Evolutionary conservation across 2,329 filamentous ascomycete species (phyloP), one percentile per base, ranked within the genome.

Genomic region (Pyrenochaeta sp.): DNA sequence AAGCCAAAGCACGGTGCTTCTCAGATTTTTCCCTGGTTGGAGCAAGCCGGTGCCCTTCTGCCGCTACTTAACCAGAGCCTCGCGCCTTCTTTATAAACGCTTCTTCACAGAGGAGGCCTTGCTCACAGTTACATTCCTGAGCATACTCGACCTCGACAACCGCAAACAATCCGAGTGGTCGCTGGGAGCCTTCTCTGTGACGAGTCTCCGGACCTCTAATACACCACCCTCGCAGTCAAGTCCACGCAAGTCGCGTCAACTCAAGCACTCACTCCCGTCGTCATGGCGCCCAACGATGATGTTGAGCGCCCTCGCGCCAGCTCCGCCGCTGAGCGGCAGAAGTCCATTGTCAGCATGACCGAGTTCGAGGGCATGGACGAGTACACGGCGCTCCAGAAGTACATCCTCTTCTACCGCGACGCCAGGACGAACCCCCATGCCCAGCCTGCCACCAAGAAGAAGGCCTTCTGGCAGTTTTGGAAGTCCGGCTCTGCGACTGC

Each of bases 391-490:
- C 75, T 87, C 40, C 83, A 86, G 67, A 81, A 83, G 63, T 87
- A 84, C 74, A 86, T 87, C 69, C 84, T 82, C 55, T 83, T 81
- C 65, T 86, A 86, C 72, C 80, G 79, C 60, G 82, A 85, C 71
- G 77, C 81, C 45, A 81, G 81, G 65, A 75, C 76, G 39, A 69
- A 66, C 31, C 76, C 71, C 24, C 74, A 73, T 47, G 71, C 68
- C 35, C 73, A 60, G 19, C 61, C 73, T 42, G 69, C 74, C 32
- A 72, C 72, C 63, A 82, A 81, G 73, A 62, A 61, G 54, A 76
- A 75, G 61, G 77, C 77, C 48, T 83, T 79, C 74, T 86, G 79
- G 76, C 75, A 81, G 66, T 81, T 83, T 70, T 84, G 83, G 77
- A 72, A 75, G 58, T 67, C 68, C 6, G 61, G 61, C 45, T 57